Evolutionary conservation across 352 stramenopile genomes (phyloP).

Genomic region (Plasmopara muralis): DNA sequence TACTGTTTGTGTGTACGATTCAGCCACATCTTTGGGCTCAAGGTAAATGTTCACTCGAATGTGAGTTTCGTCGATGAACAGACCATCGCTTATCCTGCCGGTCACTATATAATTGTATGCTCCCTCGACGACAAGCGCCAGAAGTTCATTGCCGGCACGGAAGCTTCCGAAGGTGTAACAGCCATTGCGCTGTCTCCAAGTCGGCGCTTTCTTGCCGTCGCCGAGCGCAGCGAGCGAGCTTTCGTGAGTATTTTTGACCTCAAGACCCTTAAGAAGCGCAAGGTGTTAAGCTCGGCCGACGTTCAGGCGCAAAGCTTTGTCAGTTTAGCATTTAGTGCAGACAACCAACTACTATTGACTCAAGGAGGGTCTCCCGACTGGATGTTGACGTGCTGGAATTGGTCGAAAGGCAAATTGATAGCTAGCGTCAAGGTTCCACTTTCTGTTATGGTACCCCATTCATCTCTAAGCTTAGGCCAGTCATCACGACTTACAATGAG

Average conservation of each 20-base stretch:
- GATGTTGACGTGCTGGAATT: slow-evolving; percentile 90
- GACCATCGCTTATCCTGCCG: slow-evolving; percentile 77
- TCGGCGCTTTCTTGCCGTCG: slow-evolving; percentile 68
- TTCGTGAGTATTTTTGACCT: slow-evolving; percentile 85
- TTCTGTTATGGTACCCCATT: slow-evolving; percentile 38
- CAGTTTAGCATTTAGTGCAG: slow-evolving; percentile 83
- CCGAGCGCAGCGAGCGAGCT: slow-evolving; percentile 61
- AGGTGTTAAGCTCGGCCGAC: slow-evolving; percentile 75
- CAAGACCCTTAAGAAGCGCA: slow-evolving; percentile 87
- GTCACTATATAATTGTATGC: slow-evolving; percentile 84
- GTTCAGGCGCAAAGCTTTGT: slow-evolving; percentile 59
- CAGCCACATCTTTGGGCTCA: slow-evolving; percentile 89
- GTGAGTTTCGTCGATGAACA: slow-evolving; percentile 83
- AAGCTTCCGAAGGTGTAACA: slow-evolving; percentile 69
- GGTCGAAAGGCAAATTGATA: slow-evolving; percentile 86
- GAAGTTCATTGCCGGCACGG: slow-evolving; percentile 80
- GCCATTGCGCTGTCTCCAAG: slow-evolving; percentile 60
- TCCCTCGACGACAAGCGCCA: slow-evolving; percentile 88
- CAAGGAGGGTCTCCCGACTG: slow-evolving; percentile 81
- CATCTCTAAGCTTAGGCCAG: slow-evolving; percentile 34
- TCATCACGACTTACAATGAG: slow-evolving; percentile 20
- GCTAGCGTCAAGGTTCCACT: slow-evolving; percentile 68
- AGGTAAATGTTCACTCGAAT: slow-evolving; percentile 75
- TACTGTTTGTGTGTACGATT: slow-evolving; percentile 1
- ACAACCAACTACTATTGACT: slow-evolving; percentile 88